Evolutionary conservation across 2,329 filamentous ascomycete genomes (phyloP), one percentile per base, ranked within the genome.

Genomic region (Fusarium sp.): DNA sequence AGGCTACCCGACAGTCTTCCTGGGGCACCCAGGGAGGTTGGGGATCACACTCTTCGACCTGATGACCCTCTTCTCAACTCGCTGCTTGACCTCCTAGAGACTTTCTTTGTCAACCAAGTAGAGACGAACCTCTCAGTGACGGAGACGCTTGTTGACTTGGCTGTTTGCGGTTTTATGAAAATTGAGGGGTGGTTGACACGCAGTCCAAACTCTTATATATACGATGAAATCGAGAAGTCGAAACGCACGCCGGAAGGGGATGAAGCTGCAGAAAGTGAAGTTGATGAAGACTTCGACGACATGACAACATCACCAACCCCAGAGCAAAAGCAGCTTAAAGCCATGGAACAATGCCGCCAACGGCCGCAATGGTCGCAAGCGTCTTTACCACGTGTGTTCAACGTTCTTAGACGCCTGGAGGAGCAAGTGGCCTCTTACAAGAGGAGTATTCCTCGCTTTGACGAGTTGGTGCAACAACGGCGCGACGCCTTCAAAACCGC

Each of bases 181-280:
- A 85, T 98, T 14, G 94, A 98, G 75, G 92, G 92, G n/a, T 99
- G 96, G 95, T 83, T 98, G 31, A 83, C 95, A 7, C 90, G 93
- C 17, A 89, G 91, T 54, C 92, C 92, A 6, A 84, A 90, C 74
- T 81, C 82, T 7, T 92, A 88, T 61, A 82, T 84, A 10, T 84
- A 85, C 47, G 66, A 81, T 76, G 65, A 85, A 78, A 57, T 84
- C 72, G 67, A 84, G 74, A 73, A 53, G 11, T 8, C 36, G 9
- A 53, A 53, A 36, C 53, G 21, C 7, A 57, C 50, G 14, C 17
- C 55, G 5, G 21, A 44, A 19, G 67, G 64, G 11, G 57, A 66
- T 5, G 67, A 65, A 21, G 53, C 24, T 5, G 39, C 57, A 15
- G 73, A 73, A n/a, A 70, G 45, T 2, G 73, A 73, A 13, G 47